A percentile compares a stretch with the other conserved stretches of the same genome.
Conservation (phyloP, 139 green algal species). For the Ettlia oleoabundans region DNA sequence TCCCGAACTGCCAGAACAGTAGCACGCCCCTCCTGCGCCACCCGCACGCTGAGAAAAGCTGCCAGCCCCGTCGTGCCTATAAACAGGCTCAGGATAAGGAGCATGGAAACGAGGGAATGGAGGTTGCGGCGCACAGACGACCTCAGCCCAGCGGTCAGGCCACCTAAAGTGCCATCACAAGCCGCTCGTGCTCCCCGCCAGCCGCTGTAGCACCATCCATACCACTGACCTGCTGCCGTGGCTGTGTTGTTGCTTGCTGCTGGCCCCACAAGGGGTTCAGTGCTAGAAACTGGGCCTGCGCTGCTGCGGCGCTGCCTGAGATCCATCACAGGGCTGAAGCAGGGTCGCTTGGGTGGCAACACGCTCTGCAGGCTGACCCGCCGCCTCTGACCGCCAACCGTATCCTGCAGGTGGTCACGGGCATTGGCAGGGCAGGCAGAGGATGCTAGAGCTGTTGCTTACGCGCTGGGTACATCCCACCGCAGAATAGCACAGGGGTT, state of each 20-base stretch:
- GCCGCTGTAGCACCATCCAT: neutral
- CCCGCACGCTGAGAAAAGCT: constrained; percentile 58
- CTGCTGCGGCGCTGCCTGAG: neutral
- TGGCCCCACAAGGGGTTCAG: neutral
- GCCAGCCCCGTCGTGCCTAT: constrained; percentile 50
- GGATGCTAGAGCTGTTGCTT: no score
- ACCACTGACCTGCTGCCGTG: neutral
- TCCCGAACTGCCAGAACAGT: constrained; percentile 34
- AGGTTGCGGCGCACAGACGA: constrained; percentile 40
- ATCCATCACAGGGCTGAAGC: constrained; percentile 18
- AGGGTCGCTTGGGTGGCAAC: constrained; percentile 7
- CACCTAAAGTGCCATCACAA: neutral
- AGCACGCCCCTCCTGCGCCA: constrained; percentile 44
- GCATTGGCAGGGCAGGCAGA: neutral
- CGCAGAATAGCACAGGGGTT: neutral
- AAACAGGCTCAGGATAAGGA: constrained; percentile 47
- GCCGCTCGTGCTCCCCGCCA: neutral
- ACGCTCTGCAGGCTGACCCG: neutral
- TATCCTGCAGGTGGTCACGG: neutral
- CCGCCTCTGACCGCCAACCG: neutral
- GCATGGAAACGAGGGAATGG: constrained; percentile 48
- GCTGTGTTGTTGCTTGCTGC: neutral
- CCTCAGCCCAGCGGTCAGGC: constrained; percentile 33
- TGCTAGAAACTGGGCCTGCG: neutral
- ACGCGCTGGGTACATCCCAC: no score